These are phyloP conservation scores for Auricularia heimuer DNA, from an alignment of 768 basidiomycete genomes.

Conservation along the genomic window DNA sequence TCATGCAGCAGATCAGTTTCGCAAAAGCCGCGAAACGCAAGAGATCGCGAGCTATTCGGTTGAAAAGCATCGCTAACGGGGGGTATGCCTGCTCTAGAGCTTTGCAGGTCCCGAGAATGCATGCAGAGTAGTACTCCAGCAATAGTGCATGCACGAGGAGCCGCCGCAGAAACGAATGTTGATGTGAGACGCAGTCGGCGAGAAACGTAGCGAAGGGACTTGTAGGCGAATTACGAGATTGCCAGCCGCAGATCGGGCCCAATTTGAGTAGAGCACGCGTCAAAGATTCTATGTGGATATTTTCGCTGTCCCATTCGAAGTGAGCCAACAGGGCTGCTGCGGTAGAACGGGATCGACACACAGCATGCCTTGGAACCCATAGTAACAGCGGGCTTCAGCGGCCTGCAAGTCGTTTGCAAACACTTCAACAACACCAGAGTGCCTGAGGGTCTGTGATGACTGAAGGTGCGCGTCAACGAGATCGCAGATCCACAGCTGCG, in stretches of 20 bases:
- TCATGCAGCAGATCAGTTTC: background rate
- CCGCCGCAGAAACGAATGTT: no score
- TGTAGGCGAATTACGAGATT: background rate
- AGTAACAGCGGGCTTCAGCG: conserved; percentile 92
- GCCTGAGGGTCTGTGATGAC: conserved; percentile 97
- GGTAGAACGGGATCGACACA: conserved; percentile 11
- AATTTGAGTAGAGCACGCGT: conserved; percentile 37
- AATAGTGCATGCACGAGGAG: no score
- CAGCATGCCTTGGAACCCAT: conserved; percentile 98
- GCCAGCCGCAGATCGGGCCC: background rate
- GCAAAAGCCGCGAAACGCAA: background rate
- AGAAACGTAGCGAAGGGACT: background rate
- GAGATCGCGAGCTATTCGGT: background rate
- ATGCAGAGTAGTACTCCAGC: no score
- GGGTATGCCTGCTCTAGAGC: background rate
- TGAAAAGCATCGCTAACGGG: background rate
- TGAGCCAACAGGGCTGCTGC: background rate
- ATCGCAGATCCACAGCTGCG: conserved; percentile 79
- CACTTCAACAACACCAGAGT: conserved; percentile 57
- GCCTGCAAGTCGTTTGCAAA: conserved; percentile 89
- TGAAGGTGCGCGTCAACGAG: conserved; percentile 88
- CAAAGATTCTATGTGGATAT: conserved; percentile 94
- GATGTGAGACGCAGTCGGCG: background rate
- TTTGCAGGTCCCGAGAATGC: no score
- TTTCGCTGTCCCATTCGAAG: conserved; percentile 38